Conservation (phyloP, 176 grass and related monocot species). For the Rhynchospora pubera region DNA sequence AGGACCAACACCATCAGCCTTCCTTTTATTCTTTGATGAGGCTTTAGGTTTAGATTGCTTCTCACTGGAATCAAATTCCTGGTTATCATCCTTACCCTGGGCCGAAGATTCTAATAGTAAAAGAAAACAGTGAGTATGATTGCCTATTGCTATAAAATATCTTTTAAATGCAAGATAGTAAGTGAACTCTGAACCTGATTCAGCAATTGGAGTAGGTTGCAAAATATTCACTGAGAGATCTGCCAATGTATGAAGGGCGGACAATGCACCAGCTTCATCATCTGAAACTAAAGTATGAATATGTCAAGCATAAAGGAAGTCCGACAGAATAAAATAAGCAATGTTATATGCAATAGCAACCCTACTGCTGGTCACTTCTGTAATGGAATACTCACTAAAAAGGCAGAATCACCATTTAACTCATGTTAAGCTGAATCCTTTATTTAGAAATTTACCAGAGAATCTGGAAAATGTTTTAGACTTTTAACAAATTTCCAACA, state of each 20-base stretch:
- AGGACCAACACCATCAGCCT: slow-evolving; percentile 39
- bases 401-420: neutral
- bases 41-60: slow-evolving; percentile 54
- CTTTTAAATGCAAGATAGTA: slow-evolving; percentile 13
- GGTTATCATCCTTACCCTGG: slow-evolving; percentile 79
- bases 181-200: slow-evolving; percentile 53
- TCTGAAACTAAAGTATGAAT: slow-evolving; percentile 29
- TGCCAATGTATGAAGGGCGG: slow-evolving; percentile 87
- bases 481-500: slow-evolving; percentile 16
- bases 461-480: slow-evolving; percentile 1
- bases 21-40: slow-evolving; percentile 51
- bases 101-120: slow-evolving; percentile 76
- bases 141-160: neutral
- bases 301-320: slow-evolving; percentile 19
- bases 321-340: neutral
- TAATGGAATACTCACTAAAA: neutral
- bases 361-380: neutral
- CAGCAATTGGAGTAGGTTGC: slow-evolving; percentile 53
- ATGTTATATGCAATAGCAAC: neutral
- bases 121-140: neutral
- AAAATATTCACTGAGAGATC: slow-evolving; percentile 95
- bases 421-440: neutral
- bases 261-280: slow-evolving; percentile 64
- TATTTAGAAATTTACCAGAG: neutral
- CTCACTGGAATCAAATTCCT: slow-evolving; percentile 57